These are phyloP conservation scores for Alternaria consortialis DNA, from an alignment of 2,329 filamentous ascomycete species.

Conservation along the genomic window DNA sequence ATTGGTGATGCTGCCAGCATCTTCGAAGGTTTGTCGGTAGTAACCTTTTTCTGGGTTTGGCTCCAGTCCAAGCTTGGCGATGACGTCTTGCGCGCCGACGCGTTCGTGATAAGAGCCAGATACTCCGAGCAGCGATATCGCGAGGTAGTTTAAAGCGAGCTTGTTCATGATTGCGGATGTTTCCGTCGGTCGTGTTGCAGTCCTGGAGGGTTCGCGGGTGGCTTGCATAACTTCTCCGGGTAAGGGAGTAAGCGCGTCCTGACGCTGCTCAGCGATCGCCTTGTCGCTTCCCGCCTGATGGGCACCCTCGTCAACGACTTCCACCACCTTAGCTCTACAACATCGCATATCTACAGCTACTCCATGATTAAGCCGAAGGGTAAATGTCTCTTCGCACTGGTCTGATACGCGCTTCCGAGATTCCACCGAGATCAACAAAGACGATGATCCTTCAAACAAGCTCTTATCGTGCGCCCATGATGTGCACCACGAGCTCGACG, in stretches of 20 bases:
- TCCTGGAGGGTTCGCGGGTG: not conserved
- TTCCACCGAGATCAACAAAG: not conserved
- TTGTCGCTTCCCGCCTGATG: not conserved
- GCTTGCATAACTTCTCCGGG: not conserved
- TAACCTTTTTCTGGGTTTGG: slow-evolving; percentile 62
- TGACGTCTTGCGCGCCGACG: slow-evolving; percentile 54
- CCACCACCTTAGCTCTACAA: not conserved
- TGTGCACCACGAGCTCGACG: not conserved
- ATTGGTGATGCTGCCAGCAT: slow-evolving; percentile 40
- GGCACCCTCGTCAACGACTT: not conserved
- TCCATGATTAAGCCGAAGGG: not conserved
- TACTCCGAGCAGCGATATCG: not conserved
- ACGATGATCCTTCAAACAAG: not conserved
- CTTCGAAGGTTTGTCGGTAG: slow-evolving; percentile 59
- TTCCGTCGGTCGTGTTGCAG: not conserved
- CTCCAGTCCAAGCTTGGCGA: slow-evolving; percentile 54
- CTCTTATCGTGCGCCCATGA: not conserved
- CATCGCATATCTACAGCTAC: not conserved
- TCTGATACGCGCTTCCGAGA: not conserved
- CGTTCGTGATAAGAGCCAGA: not conserved
- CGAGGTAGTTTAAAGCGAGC: not conserved
- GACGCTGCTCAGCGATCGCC: not conserved
- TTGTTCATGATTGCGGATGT: not conserved
- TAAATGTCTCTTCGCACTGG: not conserved
- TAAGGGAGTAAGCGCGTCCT: not conserved